A percentile compares a stretch with the other conserved stretches of the same genome.
Conservation (phyloP, 139 green algal species). For the Coelastrella sp. region DNA sequence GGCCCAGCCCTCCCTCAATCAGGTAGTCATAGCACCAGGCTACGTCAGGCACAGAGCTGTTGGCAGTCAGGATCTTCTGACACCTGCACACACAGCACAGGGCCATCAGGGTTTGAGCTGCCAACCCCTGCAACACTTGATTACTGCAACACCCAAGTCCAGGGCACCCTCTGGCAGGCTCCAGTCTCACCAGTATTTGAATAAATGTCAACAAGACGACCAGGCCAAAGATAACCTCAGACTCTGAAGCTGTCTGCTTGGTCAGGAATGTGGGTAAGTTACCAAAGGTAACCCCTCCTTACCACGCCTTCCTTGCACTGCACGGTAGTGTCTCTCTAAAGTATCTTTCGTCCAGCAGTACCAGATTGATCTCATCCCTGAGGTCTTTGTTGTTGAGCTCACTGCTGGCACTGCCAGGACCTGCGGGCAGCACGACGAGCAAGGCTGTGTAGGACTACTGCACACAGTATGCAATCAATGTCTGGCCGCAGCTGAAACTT, state of each 20-base stretch:
- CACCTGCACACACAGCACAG: slow-evolving; percentile 2
- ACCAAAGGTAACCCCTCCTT: not conserved
- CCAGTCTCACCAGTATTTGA: no score
- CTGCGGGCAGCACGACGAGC: not conserved
- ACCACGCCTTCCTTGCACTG: slow-evolving; percentile 56
- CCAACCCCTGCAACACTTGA: no score
- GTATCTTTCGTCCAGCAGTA: slow-evolving; percentile 80
- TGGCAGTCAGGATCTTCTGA: not conserved
- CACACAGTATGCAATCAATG: no score
- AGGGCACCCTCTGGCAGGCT: no score
- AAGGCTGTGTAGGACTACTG: no score
- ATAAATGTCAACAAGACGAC: no score
- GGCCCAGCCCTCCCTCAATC: slow-evolving; percentile 36
- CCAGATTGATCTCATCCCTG: slow-evolving; percentile 65
- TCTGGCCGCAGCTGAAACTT: no score
- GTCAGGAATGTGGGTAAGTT: not conserved
- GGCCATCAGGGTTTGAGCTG: not conserved
- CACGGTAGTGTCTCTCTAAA: slow-evolving; percentile 78
- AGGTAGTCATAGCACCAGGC: slow-evolving; percentile 71
- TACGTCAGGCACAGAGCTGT: not conserved
- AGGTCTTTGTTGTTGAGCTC: not conserved
- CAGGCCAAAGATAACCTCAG: no score
- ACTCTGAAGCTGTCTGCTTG: no score
- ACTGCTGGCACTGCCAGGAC: slow-evolving; percentile 9
- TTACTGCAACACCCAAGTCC: no score